Conservation (phyloP, 2,329 filamentous ascomycete species). For the Bipolaris zeicola region DNA sequence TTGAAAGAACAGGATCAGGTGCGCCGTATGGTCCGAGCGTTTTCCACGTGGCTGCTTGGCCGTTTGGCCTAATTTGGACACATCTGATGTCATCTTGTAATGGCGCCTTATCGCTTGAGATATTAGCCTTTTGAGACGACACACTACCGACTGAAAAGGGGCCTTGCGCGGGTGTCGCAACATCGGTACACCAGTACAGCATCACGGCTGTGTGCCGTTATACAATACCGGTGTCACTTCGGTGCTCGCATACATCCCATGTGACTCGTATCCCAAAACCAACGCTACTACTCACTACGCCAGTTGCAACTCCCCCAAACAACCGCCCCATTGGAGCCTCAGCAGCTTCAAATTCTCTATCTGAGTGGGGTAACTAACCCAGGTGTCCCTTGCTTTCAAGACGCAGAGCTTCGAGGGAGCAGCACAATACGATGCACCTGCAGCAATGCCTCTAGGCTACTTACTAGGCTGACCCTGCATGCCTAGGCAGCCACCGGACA, state of each 20-base stretch:
- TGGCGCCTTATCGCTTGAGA: not conserved
- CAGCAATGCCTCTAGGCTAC: not conserved
- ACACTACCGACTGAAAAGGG: not conserved
- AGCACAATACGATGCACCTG: not conserved
- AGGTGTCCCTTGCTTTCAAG: not conserved
- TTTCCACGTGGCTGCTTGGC: not conserved
- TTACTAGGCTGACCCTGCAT: constrained; percentile 8
- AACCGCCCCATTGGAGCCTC: not conserved
- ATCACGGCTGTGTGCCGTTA: not conserved
- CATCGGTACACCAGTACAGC: constrained; percentile 5
- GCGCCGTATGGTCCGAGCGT: not conserved
- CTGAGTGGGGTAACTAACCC: not conserved
- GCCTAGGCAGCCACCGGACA: constrained; percentile 6
- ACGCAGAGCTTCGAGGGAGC: not conserved
- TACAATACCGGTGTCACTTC: constrained; percentile 11
- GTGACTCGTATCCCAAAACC: constrained; percentile 5
- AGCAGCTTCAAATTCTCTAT: not conserved
- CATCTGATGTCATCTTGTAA: not conserved
- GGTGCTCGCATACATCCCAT: not conserved
- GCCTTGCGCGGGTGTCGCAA: not conserved
- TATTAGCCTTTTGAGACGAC: not conserved
- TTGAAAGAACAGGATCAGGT: not conserved
- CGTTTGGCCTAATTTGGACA: not conserved
- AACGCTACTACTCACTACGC: not conserved
- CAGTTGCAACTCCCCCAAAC: constrained; percentile 5